Evolutionary conservation across 2,329 filamentous ascomycete genomes (phyloP).

Genomic region (Trichoderma asperellum): DNA sequence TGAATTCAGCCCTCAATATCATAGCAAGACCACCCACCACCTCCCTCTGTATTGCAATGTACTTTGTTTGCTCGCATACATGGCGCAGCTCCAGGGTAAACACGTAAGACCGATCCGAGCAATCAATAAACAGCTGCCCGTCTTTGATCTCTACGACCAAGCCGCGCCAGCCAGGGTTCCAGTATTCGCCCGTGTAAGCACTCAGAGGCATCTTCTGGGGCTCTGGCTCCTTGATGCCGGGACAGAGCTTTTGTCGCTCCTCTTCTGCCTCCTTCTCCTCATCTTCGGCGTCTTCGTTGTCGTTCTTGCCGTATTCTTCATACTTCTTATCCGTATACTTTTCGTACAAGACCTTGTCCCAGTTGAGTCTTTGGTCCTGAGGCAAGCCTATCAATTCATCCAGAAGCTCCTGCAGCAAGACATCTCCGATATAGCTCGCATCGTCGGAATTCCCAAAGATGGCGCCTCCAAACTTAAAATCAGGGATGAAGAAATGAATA

Average conservation of each 20-base stretch:
- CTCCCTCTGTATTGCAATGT: conserved; percentile 28
- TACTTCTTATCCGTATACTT: background rate
- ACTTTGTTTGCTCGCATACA: conserved; percentile 30
- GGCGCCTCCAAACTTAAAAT: conserved; percentile 35
- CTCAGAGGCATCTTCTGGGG: conserved; percentile 26
- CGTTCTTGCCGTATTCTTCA: conserved; percentile 2
- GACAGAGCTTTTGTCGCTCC: background rate
- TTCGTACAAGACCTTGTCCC: background rate
- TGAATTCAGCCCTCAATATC: conserved; percentile 31
- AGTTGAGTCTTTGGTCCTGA: background rate
- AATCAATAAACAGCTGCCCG: conserved; percentile 35
- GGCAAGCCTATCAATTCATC: conserved; percentile 30
- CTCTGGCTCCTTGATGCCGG: background rate
- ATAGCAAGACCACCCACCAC: conserved; percentile 1
- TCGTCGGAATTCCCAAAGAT: conserved; percentile 36
- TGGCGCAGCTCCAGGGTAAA: conserved; percentile 36
- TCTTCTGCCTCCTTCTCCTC: background rate
- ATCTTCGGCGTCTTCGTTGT: background rate
- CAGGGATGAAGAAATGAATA: conserved; percentile 38
- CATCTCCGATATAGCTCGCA: conserved; percentile 27
- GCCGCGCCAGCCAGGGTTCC: conserved; percentile 36
- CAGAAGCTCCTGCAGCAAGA: conserved; percentile 34
- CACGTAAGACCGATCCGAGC: conserved; percentile 37
- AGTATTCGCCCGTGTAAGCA: conserved; percentile 34
- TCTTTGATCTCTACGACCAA: conserved; percentile 33